Evolutionary conservation across 805 yeast genomes (phyloP).

Genomic region (Pichia paraexigua): DNA sequence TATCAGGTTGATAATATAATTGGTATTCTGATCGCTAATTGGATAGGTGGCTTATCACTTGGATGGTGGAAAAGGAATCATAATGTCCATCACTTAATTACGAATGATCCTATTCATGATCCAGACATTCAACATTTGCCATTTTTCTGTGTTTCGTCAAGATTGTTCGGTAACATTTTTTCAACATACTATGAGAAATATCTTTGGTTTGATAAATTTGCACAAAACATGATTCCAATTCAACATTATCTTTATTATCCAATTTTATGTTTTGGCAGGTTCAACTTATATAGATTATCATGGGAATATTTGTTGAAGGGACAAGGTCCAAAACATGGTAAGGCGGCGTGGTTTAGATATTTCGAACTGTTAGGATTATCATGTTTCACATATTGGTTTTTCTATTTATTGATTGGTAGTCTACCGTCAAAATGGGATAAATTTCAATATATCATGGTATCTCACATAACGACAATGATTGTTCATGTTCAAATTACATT

Average conservation of each 20-base stretch:
- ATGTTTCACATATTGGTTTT: conserved; percentile 76
- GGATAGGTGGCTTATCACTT: conserved; percentile 76
- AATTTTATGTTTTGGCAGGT: conserved; percentile 72
- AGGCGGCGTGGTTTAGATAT: conserved; percentile 82
- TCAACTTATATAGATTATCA: conserved; percentile 73
- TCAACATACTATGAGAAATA: conserved; percentile 72
- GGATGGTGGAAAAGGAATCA: conserved; percentile 97
- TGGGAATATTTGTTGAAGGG: conserved; percentile 74
- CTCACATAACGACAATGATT: conserved; percentile 78
- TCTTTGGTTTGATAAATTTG: conserved; percentile 60
- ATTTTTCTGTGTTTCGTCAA: conserved; percentile 75
- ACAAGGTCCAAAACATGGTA: conserved; percentile 70
- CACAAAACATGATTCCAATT: conserved; percentile 48
- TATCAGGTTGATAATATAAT: conserved; percentile 68
- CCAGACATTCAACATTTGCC: conserved; percentile 94
- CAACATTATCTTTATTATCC: conserved; percentile 74
- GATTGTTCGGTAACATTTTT: conserved; percentile 59
- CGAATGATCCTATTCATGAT: conserved; percentile 92
- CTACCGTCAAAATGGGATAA: conserved; percentile 48
- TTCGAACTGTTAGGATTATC: conserved; percentile 63
- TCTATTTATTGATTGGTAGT: conserved; percentile 50
- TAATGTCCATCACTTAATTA: conserved; percentile 83
- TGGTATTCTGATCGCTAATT: conserved; percentile 69
- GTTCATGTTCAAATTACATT: conserved; percentile 91
- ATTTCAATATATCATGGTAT: conserved; percentile 55